Evolutionary conservation across 257 asterid species (phyloP).

Genomic region (Phtheirospermum japonicum): DNA sequence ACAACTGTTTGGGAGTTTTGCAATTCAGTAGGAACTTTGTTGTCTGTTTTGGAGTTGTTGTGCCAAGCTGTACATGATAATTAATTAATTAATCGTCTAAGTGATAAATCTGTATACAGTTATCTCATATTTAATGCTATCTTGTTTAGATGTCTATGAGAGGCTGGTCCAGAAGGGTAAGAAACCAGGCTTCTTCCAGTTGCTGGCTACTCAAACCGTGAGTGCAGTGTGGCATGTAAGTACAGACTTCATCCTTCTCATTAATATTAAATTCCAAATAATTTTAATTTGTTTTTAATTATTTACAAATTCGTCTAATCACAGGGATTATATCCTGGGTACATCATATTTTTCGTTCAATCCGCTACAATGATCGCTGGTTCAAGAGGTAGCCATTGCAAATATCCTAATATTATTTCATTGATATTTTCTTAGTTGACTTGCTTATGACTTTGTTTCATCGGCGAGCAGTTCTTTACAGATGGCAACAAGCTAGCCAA

Average conservation of each 20-base stretch:
- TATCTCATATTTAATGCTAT: conserved; percentile 16
- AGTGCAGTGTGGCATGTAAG: too few relatives aligned
- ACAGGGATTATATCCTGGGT: conserved; percentile 95
- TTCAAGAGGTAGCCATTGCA: conserved; percentile 63
- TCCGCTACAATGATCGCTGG: conserved; percentile 90
- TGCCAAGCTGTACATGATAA: not conserved
- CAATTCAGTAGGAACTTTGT: too few relatives aligned
- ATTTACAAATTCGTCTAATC: conserved; percentile 17
- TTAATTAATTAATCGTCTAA: not conserved
- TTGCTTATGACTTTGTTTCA: conserved; percentile 27
- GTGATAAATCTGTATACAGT: not conserved
- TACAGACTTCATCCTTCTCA: too few relatives aligned
- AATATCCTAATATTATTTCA: conserved; percentile 13
- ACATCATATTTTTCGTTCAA: conserved; percentile 83
- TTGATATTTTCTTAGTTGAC: not conserved
- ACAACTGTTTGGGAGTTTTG: too few relatives aligned
- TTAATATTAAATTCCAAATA: not conserved
- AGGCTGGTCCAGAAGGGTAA: conserved; percentile 42
- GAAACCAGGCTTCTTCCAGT: conserved; percentile 91
- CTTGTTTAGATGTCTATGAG: conserved; percentile 71
- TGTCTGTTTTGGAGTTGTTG: too few relatives aligned
- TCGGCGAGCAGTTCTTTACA: conserved; percentile 55
- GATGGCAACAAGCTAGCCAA: conserved; percentile 77
- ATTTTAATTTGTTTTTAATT: not conserved
- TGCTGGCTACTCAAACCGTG: conserved; percentile 79